A percentile compares a stretch with the other conserved stretches of the same genome.
phyloP scores from a whole-genome alignment of 1,284 basidiomycete genomes.

The Ganoderma multipileum region DNA sequence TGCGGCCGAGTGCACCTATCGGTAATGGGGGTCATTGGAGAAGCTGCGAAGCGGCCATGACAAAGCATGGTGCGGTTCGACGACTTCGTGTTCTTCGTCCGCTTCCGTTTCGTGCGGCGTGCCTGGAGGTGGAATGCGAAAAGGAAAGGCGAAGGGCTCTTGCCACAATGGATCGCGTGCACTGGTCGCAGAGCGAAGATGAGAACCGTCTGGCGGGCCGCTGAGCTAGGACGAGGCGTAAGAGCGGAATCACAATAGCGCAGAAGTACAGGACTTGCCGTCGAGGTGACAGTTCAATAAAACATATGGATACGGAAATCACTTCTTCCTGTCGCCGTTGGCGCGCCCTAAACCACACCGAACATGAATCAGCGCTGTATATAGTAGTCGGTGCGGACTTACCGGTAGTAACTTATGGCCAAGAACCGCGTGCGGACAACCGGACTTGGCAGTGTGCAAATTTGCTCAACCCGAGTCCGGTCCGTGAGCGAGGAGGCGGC shows the following conservation, averaged over 20 bases:
- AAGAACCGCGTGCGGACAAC: background rate
- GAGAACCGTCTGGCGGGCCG: background rate
- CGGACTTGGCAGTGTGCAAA: background rate
- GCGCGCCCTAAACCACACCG: constrained; percentile 1
- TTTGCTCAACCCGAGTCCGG: background rate
- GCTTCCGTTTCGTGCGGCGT: background rate
- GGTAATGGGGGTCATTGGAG: background rate
- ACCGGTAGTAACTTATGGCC: background rate
- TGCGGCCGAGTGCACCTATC: background rate
- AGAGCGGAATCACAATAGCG: background rate
- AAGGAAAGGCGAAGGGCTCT: background rate
- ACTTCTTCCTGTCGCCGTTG: background rate
- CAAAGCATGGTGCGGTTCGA: background rate
- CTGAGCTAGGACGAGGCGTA: background rate
- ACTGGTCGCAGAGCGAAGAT: background rate
- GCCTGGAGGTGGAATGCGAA: background rate
- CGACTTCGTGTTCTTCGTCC: background rate
- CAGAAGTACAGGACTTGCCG: background rate
- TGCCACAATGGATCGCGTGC: background rate
- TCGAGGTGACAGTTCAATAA: background rate
- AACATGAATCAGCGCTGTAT: background rate
- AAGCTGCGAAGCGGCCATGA: background rate
- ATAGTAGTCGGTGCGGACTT: background rate
- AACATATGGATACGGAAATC: background rate
- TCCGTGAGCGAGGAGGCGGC: background rate